Evolutionary conservation across 2,329 filamentous ascomycete genomes (phyloP), one percentile per base, ranked within the genome.

Genomic region (Elsinoe arachidis): DNA sequence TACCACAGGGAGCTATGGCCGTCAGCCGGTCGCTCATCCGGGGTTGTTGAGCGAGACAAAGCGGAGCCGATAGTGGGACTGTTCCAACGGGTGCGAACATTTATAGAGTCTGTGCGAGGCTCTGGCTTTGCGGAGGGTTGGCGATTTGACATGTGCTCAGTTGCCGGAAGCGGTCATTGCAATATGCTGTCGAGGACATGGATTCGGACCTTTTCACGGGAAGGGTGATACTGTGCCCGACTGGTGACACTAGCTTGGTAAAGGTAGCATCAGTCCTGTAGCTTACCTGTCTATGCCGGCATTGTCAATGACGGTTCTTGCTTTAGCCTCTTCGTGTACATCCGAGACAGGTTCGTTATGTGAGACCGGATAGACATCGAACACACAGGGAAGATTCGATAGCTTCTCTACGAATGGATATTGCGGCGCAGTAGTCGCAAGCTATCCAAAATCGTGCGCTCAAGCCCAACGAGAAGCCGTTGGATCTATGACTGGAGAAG

Each of bases 11-110:
- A 46, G 41, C 41, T 23, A 23, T 26, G 19, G 7, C 26, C n/a
- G 19, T 46, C 41, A 23, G 21, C 21, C 14, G 21, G 19, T 23
- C 19, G 41, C 41, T 17, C 15, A 39, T 53, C 49, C 38, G 49
- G 49, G 49, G 49, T 53, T 39, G 49, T 53, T 53, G 49, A 53
- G 49, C 30, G 49, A 53, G 19, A 53, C 49, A 53, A 35, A 53
- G 49, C 49, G 49, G 49, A 53, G 49, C 49, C 49, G 33, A 26
- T 35, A 35, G 26, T 38, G 49, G 35, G 34, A 26, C 49, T 3
- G 35, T 21, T 38, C 11, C 17, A 53, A 53, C 49, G 49, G 26
- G 49, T 19, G 49, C 5, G 33, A 53, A 39, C 34, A 23, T 15
- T 21, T 53, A 53, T 37, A 53, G 49, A 26, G 33, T 38, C 34